Evolutionary conservation across 345 rosid genomes (phyloP).

Genomic region (Eutrema yunnanense): DNA sequence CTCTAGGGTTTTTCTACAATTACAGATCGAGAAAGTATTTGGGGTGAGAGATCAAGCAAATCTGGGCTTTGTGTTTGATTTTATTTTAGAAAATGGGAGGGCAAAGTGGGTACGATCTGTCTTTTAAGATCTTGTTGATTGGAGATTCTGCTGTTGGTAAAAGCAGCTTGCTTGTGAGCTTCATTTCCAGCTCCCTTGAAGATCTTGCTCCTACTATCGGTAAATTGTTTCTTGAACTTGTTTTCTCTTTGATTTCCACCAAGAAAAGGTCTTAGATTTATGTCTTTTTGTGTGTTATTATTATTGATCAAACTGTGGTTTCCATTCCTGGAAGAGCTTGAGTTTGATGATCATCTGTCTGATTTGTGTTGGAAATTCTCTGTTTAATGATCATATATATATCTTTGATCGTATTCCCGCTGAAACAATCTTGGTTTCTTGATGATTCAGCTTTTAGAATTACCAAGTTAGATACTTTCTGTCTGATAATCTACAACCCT

Average conservation of each 20-base stretch:
- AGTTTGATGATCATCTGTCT: background rate
- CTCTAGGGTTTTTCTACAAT: background rate
- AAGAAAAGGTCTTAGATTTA: background rate
- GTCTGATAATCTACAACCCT: background rate
- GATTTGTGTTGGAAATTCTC: background rate
- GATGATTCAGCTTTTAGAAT: background rate
- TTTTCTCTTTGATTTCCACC: background rate
- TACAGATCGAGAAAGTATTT: background rate
- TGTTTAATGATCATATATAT: background rate
- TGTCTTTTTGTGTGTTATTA: background rate
- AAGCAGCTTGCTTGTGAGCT: slow-evolving; percentile 93
- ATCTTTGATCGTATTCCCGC: background rate
- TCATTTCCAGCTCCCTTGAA: slow-evolving; percentile 68
- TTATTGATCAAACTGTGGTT: slow-evolving; percentile 17
- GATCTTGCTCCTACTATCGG: slow-evolving; percentile 94
- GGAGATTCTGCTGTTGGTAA: slow-evolving; percentile 98
- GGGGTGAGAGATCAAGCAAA: background rate
- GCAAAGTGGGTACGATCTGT: slow-evolving; percentile 62
- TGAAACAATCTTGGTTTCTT: background rate
- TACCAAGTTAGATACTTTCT: slow-evolving; percentile 5
- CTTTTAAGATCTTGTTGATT: slow-evolving; percentile 95
- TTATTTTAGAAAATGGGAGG: slow-evolving; percentile 55
- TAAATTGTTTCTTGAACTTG: slow-evolving; percentile 10
- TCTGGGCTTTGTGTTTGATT: background rate
- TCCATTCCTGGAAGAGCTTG: background rate